Conservation (phyloP, 257 asterid species). For the Penstemon barbatus region DNA sequence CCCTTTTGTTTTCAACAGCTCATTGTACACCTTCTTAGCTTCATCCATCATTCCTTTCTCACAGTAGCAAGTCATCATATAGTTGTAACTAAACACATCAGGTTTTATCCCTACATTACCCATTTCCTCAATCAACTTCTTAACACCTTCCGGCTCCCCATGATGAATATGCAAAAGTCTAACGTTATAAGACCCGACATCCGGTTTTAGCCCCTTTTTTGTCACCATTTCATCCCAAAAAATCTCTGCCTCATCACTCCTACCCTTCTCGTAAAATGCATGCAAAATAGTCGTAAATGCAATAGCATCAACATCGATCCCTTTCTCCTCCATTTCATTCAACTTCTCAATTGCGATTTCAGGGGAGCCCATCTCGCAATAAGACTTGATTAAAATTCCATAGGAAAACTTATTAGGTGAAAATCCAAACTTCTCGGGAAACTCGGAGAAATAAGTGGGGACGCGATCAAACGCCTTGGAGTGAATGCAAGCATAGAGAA, state of each 20-base stretch:
- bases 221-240: conserved; percentile 69
- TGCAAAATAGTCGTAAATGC: conserved; percentile 56
- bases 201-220: conserved; percentile 40
- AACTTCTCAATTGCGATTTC: conserved; percentile 55
- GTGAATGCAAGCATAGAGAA: conserved; percentile 50
- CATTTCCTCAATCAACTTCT: conserved; percentile 73
- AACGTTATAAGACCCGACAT: conserved; percentile 77
- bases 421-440: conserved; percentile 53
- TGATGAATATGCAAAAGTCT: conserved; percentile 45
- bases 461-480: conserved; percentile 52
- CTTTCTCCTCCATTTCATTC: conserved; percentile 61
- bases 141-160: conserved; percentile 51
- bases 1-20: conserved; percentile 45
- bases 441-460: conserved; percentile 53
- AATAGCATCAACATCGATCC: conserved; percentile 41
- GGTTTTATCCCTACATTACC: conserved; percentile 51
- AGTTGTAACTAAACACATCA: conserved; percentile 58
- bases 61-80: conserved; percentile 70
- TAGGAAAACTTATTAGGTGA: conserved; percentile 62
- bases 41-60: conserved; percentile 63
- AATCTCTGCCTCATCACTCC: conserved; percentile 53
- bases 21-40: conserved; percentile 63
- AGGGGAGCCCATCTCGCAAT: conserved; percentile 63
- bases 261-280: conserved; percentile 54
- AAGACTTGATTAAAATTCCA: conserved; percentile 65